Base-by-base conservation (phyloP, 805 yeast species). In the Torulaspora franciscae region DNA sequence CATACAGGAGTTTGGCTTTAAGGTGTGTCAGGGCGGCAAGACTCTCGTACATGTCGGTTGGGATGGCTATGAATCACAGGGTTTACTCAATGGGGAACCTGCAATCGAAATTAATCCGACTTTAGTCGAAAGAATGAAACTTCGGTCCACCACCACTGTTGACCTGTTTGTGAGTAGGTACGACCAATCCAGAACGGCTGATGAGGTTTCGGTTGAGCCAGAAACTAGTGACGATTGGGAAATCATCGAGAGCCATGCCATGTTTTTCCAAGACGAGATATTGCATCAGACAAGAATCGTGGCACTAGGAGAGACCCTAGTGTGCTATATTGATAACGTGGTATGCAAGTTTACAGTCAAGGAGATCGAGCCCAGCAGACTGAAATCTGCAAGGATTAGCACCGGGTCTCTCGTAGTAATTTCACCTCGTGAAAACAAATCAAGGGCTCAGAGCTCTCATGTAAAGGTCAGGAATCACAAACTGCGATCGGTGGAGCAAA, bases 191-290 rank as follows among this genome's bases (percentile, higher is more conserved):
- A 38, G 28, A 6, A 39, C 42, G 11, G 79, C 88, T 1, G 68
- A 72, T 5, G 77, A 80, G 3, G 80, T 90, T 2, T 80, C 77
- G 56, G 72, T 91, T 35, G 96, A 86, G 56, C 98, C 98, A 0
- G 65, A 76, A 14, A 73, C 86, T 0, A 64, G 81, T 1, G 74
- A 83, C 4, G 99, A 91, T 59, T 91, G 97, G 97, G 97, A 90
- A 52, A 68, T 86, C 23, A 85, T 89, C 2, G 96, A 90, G 58
- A 64, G 84, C 2, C 85, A 91, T 62, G 91, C 95, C 2, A 79
- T 75, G 24, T 76, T 73, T 33, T 74, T 91, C 22, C 97, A 91
- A 59, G 77, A 80, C 37, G 77, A 77, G 50, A 73, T 90, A 54
- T 67, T 91, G 28, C 78, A 81, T 44, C 97, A 91, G 60, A 80